A percentile compares a stretch with the other conserved stretches of the same genome.
phyloP scores from a whole-genome alignment of 2,329 filamentous ascomycete species.

The Graphium sp. region DNA sequence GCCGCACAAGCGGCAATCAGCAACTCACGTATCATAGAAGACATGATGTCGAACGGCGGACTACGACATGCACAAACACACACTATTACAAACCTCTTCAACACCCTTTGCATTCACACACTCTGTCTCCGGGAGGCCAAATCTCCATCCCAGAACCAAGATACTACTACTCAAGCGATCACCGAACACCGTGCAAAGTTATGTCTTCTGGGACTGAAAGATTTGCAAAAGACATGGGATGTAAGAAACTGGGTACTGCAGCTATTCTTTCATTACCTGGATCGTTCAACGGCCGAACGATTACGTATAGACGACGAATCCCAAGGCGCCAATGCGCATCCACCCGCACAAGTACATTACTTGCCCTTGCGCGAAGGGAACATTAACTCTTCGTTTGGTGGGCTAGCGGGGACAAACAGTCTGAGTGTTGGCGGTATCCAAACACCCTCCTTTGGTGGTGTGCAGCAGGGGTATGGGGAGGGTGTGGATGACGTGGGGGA shows the following conservation, averaged over 20 bases:
- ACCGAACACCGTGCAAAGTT: conserved; percentile 29
- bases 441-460: conserved; percentile 3
- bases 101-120: conserved; percentile 28
- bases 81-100: conserved; percentile 6
- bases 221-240: conserved; percentile 30
- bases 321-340: conserved; percentile 1
- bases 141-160: no score
- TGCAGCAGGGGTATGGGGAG: conserved; percentile 3
- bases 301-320: conserved; percentile 8
- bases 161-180: conserved; percentile 19
- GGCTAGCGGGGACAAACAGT: no score
- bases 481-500: conserved; percentile 1
- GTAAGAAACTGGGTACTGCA: conserved; percentile 29
- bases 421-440: no score
- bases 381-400: no score
- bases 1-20: conserved; percentile 25
- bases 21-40: conserved; percentile 27
- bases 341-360: conserved; percentile 1
- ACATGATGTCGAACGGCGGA: conserved; percentile 23
- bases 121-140: conserved; percentile 19
- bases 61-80: conserved; percentile 15
- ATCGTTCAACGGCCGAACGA: conserved; percentile 22
- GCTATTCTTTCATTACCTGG: conserved; percentile 28
- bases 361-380: no score
- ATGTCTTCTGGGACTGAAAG: conserved; percentile 25